Base-by-base conservation (phyloP, 208 protist genomes). In the Trypanosoma scelopori region DNA sequence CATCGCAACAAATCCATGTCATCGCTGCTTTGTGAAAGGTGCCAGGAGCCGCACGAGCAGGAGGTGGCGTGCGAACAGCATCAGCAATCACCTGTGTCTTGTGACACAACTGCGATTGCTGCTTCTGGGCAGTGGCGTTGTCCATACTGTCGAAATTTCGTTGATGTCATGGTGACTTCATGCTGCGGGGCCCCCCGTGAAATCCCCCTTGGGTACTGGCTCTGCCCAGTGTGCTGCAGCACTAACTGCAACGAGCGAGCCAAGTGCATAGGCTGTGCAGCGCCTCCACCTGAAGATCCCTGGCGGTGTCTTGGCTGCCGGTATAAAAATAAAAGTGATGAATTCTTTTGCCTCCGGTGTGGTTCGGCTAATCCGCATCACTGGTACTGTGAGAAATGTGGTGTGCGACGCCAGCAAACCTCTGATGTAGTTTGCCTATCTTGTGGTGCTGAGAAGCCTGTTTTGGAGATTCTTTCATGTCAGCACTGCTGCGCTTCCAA, bases 191-290 rank as follows among this genome's bases (percentile, higher is more conserved):
- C 82, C 23, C 22, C 6, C 7, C 79, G 89, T 22, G 74, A 92
- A 58, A 71, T 91, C 49, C 82, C 87, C 3, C 53, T 53, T 23
- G 82, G 79, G 7, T 93, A 95, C 61, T 95, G 89, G 87, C 75
- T 85, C 28, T 95, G 89, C 48, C 32, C 65, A 2, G 23, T 27
- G 23, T 95, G 89, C 75, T 78, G 69, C 59, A 95, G 89, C 70
- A 84, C 72, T 5, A 95, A 93, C 58, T 74, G 79, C 1, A 65
- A 66, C 16, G 67, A 76, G 12, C 86, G 89, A 1, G 23, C 3
- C 0, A 23, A 32, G 16, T 95, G 89, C 53, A 59, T 95, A 11
- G 89, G 89, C 13, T 95, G 89, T 59, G 74, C 63, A 13, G 64
- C 57, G 27, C 25, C 65, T 20, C 83, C 74, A 15, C 60, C 48